Evolutionary conservation across 352 stramenopile species (phyloP).

Genomic region (Phytophthora ramorum): DNA sequence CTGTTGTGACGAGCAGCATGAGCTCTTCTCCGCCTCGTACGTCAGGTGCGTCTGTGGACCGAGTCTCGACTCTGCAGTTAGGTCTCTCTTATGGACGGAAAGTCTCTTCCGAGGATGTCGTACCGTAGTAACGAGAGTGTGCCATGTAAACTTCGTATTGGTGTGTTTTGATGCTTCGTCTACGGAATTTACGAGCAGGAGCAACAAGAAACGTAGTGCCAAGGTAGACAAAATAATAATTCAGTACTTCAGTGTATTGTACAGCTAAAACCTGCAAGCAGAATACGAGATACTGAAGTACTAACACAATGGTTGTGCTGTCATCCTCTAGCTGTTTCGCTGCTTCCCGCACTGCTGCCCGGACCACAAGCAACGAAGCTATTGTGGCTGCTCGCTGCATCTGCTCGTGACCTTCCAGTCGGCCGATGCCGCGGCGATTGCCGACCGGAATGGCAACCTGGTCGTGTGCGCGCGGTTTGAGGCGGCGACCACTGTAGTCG

Average conservation of each 20-base stretch:
- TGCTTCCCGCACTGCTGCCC: conserved; percentile 56
- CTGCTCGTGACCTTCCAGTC: conserved; percentile 28
- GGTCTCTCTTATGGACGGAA: neutral
- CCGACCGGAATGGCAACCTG: conserved; percentile 19
- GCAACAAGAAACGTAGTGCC: conserved; percentile 13
- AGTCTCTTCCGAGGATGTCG: neutral
- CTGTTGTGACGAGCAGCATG: conserved; percentile 10
- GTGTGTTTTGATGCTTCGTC: neutral
- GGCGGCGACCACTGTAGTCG: neutral
- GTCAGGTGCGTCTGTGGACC: conserved; percentile 14
- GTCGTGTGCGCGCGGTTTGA: conserved; percentile 45
- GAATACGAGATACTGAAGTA: no score
- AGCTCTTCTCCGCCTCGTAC: conserved; percentile 21
- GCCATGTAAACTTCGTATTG: neutral
- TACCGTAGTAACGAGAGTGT: no score
- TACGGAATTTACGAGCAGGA: conserved; percentile 7
- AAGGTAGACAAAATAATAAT: conserved; percentile 8
- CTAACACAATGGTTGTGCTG: no score
- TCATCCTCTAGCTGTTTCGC: conserved; percentile 20
- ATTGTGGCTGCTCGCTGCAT: conserved; percentile 42
- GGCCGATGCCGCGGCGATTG: neutral
- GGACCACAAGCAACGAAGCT: conserved; percentile 32
- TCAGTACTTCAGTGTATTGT: no score
- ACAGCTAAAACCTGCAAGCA: no score
- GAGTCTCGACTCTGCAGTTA: no score